phyloP scores from a whole-genome alignment of 306 rosid species.

The Medicago arabica region DNA sequence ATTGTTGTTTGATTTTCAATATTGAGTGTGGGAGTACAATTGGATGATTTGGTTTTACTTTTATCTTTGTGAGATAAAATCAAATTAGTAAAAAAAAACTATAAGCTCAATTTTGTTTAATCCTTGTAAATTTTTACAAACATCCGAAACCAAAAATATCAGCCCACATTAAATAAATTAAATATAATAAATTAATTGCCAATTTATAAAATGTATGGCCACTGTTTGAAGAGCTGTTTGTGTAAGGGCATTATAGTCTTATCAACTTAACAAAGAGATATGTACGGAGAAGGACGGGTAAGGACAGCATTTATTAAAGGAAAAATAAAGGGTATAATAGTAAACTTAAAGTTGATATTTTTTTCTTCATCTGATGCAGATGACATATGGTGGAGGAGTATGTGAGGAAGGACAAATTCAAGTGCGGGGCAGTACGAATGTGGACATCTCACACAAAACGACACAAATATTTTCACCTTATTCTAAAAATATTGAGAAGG shows the following conservation, averaged over 20 bases:
- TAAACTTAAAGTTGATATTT: neutral
- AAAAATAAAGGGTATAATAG: conserved; percentile 45
- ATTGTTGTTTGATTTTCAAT: too few relatives aligned
- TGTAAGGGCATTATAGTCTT: conserved; percentile 34
- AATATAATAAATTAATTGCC: too few relatives aligned
- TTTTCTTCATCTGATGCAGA: conserved; percentile 34
- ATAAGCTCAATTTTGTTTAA: too few relatives aligned
- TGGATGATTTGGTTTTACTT: too few relatives aligned
- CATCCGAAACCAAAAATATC: too few relatives aligned
- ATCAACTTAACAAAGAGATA: fast-evolving
- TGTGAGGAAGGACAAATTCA: conserved; percentile 96
- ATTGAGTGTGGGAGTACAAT: too few relatives aligned
- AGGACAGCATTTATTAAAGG: conserved; percentile 43
- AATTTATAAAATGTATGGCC: too few relatives aligned
- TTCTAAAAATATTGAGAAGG: neutral
- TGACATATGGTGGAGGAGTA: conserved; percentile 83
- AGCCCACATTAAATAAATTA: too few relatives aligned
- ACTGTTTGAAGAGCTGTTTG: neutral
- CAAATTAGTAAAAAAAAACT: too few relatives aligned
- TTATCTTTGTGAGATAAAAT: too few relatives aligned
- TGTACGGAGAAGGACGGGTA: conserved; percentile 74
- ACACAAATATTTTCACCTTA: neutral
- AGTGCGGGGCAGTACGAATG: conserved; percentile 81
- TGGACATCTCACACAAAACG: conserved; percentile 13
- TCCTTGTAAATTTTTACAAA: too few relatives aligned